Conservation (phyloP, 2,329 filamentous ascomycete genomes). For the Alternaria panax region DNA sequence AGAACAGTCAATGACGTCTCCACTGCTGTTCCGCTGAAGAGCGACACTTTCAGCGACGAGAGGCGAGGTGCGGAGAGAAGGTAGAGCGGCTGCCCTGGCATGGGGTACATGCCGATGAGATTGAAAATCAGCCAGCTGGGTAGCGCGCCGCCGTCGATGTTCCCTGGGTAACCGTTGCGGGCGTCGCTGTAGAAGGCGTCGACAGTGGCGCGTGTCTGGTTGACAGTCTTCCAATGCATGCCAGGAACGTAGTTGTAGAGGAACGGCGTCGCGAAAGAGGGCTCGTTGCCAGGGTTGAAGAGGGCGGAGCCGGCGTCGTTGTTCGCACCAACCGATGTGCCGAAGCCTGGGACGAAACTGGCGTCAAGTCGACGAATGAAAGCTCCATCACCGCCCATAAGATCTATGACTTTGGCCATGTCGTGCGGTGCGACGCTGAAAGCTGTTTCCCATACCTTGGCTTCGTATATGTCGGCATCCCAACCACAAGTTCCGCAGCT, state of each 20-base stretch:
- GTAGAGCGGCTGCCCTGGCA: conserved; percentile 53
- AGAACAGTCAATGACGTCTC: conserved; percentile 8
- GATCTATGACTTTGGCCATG: conserved; percentile 45
- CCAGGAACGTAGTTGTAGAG: conserved; percentile 4
- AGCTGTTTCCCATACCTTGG: conserved; percentile 73
- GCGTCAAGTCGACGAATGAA: conserved; percentile 51
- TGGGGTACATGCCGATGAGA: conserved; percentile 54
- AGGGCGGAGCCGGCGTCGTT: conserved; percentile 20
- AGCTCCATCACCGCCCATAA: conserved; percentile 44
- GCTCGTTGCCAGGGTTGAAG: conserved; percentile 40
- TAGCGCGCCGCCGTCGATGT: conserved; percentile 53
- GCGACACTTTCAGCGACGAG: conserved; percentile 6
- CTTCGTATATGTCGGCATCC: conserved; percentile 67
- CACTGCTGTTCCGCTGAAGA: conserved; percentile 9
- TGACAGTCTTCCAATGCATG: conserved; percentile 16
- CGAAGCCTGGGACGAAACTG: conserved; percentile 49
- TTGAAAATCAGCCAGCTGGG: conserved; percentile 57
- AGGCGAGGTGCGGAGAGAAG: conserved; percentile 52
- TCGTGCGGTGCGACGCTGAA: conserved; percentile 59
- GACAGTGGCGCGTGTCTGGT: conserved; percentile 37
- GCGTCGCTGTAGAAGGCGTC: conserved; percentile 42
- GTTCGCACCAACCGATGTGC: conserved; percentile 19
- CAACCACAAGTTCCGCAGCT: conserved; percentile 26
- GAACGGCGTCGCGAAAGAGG: conserved; percentile 13
- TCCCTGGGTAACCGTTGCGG: conserved; percentile 49